A percentile compares a stretch with the other conserved stretches of the same genome.
Conservation (phyloP, 164 flowering plant species). For the Litsea cubeba region DNA sequence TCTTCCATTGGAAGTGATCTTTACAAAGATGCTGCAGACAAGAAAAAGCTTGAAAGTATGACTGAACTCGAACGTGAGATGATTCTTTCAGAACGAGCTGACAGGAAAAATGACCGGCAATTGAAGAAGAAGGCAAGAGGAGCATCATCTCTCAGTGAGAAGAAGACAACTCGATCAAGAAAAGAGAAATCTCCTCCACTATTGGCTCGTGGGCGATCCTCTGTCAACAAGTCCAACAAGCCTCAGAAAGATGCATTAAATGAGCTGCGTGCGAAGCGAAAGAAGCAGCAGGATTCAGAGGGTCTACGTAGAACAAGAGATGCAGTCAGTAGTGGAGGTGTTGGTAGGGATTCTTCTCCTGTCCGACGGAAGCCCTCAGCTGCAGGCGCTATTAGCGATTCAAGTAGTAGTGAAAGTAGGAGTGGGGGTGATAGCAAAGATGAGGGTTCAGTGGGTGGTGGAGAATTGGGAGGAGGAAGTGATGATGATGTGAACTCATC, state of each 20-base stretch:
- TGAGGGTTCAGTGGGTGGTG: slow-evolving; percentile 63
- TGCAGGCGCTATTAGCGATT: slow-evolving; percentile 50
- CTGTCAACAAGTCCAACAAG: slow-evolving; percentile 62
- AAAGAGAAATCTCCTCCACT: slow-evolving; percentile 50
- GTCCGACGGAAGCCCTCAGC: slow-evolving; percentile 37
- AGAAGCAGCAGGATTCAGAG: slow-evolving; percentile 68
- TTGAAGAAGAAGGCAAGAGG: slow-evolving; percentile 55
- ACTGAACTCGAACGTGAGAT: slow-evolving; percentile 82
- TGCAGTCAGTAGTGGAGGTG: slow-evolving; percentile 35
- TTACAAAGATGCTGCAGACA: slow-evolving; percentile 76
- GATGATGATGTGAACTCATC: slow-evolving; percentile 53
- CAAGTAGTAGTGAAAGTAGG: slow-evolving; percentile 66
- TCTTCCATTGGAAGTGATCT: slow-evolving; percentile 84
- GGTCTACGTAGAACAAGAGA: slow-evolving; percentile 45
- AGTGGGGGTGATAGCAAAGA: slow-evolving; percentile 73
- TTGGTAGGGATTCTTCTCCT: slow-evolving; percentile 36
- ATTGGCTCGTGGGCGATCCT: slow-evolving; percentile 54
- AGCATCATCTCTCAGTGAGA: slow-evolving; percentile 41
- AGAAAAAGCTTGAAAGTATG: slow-evolving; percentile 61
- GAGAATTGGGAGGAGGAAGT: slow-evolving; percentile 35
- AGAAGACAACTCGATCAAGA: slow-evolving; percentile 19
- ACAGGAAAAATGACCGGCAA: slow-evolving; percentile 53
- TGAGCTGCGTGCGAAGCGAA: slow-evolving; percentile 73
- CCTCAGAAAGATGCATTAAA: slow-evolving; percentile 77
- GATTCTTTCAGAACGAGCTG: slow-evolving; percentile 69